Evolutionary conservation across 2,329 filamentous ascomycete species (phyloP).

Genomic region (Leptographium lundbergii): DNA sequence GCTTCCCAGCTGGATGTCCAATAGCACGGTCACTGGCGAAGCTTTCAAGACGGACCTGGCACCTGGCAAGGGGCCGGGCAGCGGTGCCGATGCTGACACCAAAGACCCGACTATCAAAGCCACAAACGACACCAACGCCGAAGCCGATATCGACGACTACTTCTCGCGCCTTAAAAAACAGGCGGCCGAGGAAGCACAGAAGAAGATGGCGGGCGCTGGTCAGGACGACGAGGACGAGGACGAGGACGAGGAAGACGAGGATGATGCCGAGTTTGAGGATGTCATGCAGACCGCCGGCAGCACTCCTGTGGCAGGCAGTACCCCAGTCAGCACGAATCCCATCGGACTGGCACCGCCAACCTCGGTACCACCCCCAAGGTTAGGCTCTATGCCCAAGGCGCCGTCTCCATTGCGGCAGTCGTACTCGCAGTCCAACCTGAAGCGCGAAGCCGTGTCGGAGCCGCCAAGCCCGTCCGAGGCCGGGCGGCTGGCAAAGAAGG

Average conservation of each 20-base stretch:
- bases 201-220: slow-evolving; percentile 33
- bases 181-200: slow-evolving; percentile 37
- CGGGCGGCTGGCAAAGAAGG: slow-evolving; percentile 35
- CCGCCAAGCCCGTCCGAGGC: slow-evolving; percentile 10
- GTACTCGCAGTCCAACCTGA: slow-evolving; percentile 17
- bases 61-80: slow-evolving; percentile 16
- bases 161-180: slow-evolving; percentile 56
- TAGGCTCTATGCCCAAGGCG: slow-evolving; percentile 6
- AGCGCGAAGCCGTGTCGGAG: slow-evolving; percentile 20
- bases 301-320: slow-evolving; percentile 19
- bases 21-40: slow-evolving; percentile 54
- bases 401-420: slow-evolving; percentile 17
- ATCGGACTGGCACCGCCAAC: slow-evolving; percentile 10
- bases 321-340: slow-evolving; percentile 15
- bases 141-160: slow-evolving; percentile 50
- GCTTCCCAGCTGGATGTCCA: slow-evolving; percentile 58
- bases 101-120: slow-evolving; percentile 31
- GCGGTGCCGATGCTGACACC: slow-evolving; percentile 29
- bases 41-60: slow-evolving; percentile 35
- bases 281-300: slow-evolving; percentile 25
- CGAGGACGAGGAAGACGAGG: slow-evolving; percentile 28
- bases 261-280: slow-evolving; percentile 37
- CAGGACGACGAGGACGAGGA: slow-evolving; percentile 24
- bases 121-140: slow-evolving; percentile 34
- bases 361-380: not conserved